Evolutionary conservation across 371 early-diverging fungal genomes (phyloP), one percentile per base, ranked within the genome.

Genomic region (Mucor piriformis): DNA sequence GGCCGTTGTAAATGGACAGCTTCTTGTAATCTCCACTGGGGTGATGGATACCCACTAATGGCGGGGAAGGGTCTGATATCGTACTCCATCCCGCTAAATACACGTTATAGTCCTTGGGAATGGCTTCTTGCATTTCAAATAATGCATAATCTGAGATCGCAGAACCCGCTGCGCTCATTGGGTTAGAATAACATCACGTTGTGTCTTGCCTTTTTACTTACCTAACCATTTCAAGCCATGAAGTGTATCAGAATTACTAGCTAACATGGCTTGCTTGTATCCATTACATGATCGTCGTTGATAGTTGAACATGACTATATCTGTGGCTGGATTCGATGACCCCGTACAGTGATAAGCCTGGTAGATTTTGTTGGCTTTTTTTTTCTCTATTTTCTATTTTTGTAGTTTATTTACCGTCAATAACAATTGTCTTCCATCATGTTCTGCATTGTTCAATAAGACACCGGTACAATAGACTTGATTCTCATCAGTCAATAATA

Each of bases 401-500:
- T n/a, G n/a, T n/a, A n/a, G n/a, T n/a, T n/a, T 3, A 61, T 70
- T 54, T 73, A 79, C 79, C 0, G 82, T 82, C 43, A 82, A 51
- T 49, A 81, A 66, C 5, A 80, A 59, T 50, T 82, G 82, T 16
- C 73, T 70, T 27, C 82, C 82, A 54, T 82, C 77, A 18, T 78
- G 69, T 1, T 63, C 67, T 1, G 53, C 69, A 61, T 82, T 82
- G 56, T 82, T 82, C 33, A 82, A 34, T 54, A 82, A 38, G 6
- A 81, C 76, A 6, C 82, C 82, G 11, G 76, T 67, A 52, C 82
- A 82, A 47, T 81, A 82, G 49, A 73, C 70, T 56, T 81, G 77
- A 32, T 79, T 79, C 29, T 69, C 67, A 24, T 76, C 65, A 2
- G 82, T 74, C 15, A 82, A 23, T 29, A 82, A 52, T 6, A 82